These are phyloP conservation scores for Lodderomyces theae DNA, from an alignment of 1,139 yeast genomes.

Conservation along the genomic window DNA sequence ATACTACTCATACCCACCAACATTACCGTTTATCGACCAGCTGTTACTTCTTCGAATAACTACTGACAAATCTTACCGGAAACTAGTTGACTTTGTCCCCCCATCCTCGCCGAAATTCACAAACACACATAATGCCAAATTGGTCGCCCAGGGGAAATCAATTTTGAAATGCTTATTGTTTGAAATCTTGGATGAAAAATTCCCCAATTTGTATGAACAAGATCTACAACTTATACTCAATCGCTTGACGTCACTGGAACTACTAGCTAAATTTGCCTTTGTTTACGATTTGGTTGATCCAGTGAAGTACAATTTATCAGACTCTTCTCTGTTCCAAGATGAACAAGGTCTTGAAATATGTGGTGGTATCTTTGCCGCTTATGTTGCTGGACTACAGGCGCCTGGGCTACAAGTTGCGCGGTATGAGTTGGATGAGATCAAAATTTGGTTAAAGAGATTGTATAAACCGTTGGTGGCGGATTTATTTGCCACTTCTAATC, in stretches of 20 bases:
- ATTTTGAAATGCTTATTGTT: constrained; percentile 24
- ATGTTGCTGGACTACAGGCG: constrained; percentile 39
- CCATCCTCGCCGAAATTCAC: constrained; percentile 26
- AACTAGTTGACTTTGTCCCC: constrained; percentile 34
- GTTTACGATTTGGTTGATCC: constrained; percentile 35
- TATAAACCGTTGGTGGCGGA: constrained; percentile 26
- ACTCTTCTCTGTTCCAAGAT: constrained; percentile 19
- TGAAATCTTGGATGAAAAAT: constrained; percentile 32
- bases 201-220: constrained; percentile 33
- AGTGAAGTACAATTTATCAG: constrained; percentile 27
- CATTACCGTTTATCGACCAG: constrained; percentile 32
- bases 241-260: constrained; percentile 22
- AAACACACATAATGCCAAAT: constrained; percentile 33
- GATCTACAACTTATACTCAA: constrained; percentile 29
- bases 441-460: constrained; percentile 29
- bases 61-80: constrained; percentile 41
- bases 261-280: constrained; percentile 38
- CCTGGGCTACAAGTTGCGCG: constrained; percentile 27
- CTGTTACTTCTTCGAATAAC: constrained; percentile 26
- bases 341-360: constrained; percentile 29
- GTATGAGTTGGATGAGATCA: constrained; percentile 22
- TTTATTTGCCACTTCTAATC: constrained; percentile 1
- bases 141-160: constrained; percentile 30
- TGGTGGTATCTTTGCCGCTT: constrained; percentile 35
- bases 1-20: constrained; percentile 31